Evolutionary conservation across 257 asterid genomes (phyloP).

Genomic region (Marsdenia floribunda): DNA sequence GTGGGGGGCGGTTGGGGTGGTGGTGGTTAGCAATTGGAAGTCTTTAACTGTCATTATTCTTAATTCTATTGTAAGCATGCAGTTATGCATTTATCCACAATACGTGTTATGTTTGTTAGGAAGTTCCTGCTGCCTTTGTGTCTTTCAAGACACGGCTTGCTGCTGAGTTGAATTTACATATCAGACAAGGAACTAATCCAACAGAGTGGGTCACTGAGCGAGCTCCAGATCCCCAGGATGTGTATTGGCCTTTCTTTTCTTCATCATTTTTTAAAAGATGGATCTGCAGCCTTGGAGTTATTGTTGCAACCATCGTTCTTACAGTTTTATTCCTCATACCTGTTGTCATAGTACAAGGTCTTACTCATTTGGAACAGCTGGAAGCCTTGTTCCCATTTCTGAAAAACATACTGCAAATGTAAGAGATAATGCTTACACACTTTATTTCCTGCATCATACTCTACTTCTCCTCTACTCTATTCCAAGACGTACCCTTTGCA

Average conservation of each 20-base stretch:
- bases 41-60: background rate
- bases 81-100: background rate
- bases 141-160: constrained; percentile 82
- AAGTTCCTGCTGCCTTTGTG: constrained; percentile 92
- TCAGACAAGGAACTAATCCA: constrained; percentile 80
- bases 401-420: constrained; percentile 56
- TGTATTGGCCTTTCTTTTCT: constrained; percentile 94
- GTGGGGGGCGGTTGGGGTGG: background rate
- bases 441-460: background rate
- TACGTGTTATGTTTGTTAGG: constrained; percentile 33
- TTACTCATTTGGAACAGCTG: constrained; percentile 83
- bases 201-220: constrained; percentile 85
- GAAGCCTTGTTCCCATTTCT: constrained; percentile 79
- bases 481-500: background rate
- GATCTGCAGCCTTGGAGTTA: constrained; percentile 59
- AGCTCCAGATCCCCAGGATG: constrained; percentile 95
- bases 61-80: background rate
- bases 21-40: background rate
- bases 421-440: constrained; percentile 23
- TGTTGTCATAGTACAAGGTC: constrained; percentile 89
- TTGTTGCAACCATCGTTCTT: constrained; percentile 46
- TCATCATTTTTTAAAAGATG: constrained; percentile 71
- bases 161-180: constrained; percentile 62
- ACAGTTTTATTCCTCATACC: constrained; percentile 74
- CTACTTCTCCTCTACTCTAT: background rate